Base-by-base conservation (phyloP, 495 filamentous ascomycete species). In the Penicilliopsis zonata region DNA sequence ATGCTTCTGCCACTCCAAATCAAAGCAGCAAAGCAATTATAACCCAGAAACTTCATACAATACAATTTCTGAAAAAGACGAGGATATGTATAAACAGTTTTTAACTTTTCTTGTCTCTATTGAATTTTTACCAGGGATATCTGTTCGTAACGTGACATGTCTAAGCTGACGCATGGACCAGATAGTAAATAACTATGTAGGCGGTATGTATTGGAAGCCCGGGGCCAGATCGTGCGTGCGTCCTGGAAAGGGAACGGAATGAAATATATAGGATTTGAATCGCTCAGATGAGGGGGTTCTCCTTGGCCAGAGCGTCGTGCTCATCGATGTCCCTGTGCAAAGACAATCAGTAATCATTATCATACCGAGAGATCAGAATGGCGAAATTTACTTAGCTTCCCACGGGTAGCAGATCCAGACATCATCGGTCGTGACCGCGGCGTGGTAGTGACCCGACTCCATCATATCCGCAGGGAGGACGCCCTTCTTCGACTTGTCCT, bases 331-430 rank as follows among this genome's bases (percentile, higher is more conserved):
- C 82, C 42, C 75, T 80, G 35, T 38, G 15, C 7, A 18, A 18
- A 19, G 37, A 41, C 31, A 46, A 45, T 44, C 28, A 49, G 28
- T 25, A 17, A 35, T 10, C 14, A 8, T 14, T 7, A 4, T 17
- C 18, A 30, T n/a, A 29, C 14, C 13, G 33, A 28, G 20, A 32
- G 36, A 13, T 17, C 14, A 8, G 42, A 10, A 38, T 26, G 18
- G n/a, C 14, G 35, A 33, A 13, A 66, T 74, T 31, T 67, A 81
- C 61, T 63, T 82, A 25, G 92, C 90, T 61, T 98, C 90, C 90
- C 90, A 98, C n/a, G 90, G 90, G 57, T 99, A 99, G 66, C 83
- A 90, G 50, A 95, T 95, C 90, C 90, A 99, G 34, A 85, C 78
- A 63, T 99, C 88, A 14, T 69, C 71, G 13, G 88, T 83, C 18